Evolutionary conservation across 2,329 filamentous ascomycete species (phyloP).

Genomic region (Scleromitrula shiraiana): DNA sequence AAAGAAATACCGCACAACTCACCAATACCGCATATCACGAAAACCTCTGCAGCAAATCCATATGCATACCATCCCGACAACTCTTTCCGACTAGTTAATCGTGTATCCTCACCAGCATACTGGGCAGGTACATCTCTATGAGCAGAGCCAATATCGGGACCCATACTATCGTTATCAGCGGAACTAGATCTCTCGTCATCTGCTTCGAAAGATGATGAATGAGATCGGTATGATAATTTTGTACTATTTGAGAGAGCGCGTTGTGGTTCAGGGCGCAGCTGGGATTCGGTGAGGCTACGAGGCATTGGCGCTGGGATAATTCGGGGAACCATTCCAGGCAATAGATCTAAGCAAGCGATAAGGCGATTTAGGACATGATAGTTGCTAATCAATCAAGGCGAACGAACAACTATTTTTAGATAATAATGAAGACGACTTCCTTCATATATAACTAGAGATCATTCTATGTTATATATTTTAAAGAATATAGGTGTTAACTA

Average conservation of each 20-base stretch:
- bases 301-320: slow-evolving; percentile 17
- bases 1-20: slow-evolving; percentile 30
- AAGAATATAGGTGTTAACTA: no score
- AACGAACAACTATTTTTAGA: neutral
- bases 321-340: slow-evolving; percentile 3
- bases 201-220: slow-evolving; percentile 56
- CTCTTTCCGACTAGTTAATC: slow-evolving; percentile 82
- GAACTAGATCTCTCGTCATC: slow-evolving; percentile 56
- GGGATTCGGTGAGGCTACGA: slow-evolving; percentile 16
- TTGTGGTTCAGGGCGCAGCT: slow-evolving; percentile 17
- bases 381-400: neutral
- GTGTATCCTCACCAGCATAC: slow-evolving; percentile 77
- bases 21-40: slow-evolving; percentile 86
- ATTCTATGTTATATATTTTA: no score
- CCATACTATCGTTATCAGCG: slow-evolving; percentile 28
- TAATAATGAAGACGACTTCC: neutral
- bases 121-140: slow-evolving; percentile 32
- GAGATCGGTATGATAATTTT: slow-evolving; percentile 49
- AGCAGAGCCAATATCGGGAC: slow-evolving; percentile 26
- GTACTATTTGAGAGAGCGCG: slow-evolving; percentile 29
- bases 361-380: slow-evolving; percentile 7
- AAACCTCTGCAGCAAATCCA: slow-evolving; percentile 92
- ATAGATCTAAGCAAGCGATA: slow-evolving; percentile 1
- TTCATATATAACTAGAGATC: no score
- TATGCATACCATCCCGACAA: slow-evolving; percentile 93